Evolutionary conservation across 1,284 basidiomycete genomes (phyloP).

Genomic region (Austroboletus novae-zelandiae): DNA sequence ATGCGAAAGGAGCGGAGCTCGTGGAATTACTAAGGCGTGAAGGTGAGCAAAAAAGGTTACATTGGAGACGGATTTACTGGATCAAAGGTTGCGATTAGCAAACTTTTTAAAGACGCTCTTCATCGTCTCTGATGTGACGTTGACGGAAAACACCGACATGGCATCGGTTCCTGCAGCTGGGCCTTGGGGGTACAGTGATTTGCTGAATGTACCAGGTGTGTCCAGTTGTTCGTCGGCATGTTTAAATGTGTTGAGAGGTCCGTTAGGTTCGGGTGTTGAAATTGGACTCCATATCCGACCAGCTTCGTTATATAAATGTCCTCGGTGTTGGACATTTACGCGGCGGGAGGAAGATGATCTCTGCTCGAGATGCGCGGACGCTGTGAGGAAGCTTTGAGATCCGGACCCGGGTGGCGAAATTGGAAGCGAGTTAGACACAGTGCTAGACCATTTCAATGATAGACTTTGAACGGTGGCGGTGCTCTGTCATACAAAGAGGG

Average conservation of each 20-base stretch:
- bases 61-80: not conserved
- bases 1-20: slow-evolving; percentile 18
- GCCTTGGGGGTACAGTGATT: slow-evolving; percentile 48
- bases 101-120: slow-evolving; percentile 67
- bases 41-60: slow-evolving; percentile 35
- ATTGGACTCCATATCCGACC: slow-evolving; percentile 23
- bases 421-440: not conserved
- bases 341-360: slow-evolving; percentile 24
- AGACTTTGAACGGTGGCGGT: not conserved
- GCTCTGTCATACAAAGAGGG: slow-evolving; percentile 1
- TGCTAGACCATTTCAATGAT: not conserved
- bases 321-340: slow-evolving; percentile 35
- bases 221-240: not conserved
- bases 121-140: slow-evolving; percentile 68
- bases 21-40: slow-evolving; percentile 46
- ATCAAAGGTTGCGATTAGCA: slow-evolving; percentile 38
- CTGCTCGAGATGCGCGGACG: slow-evolving; percentile 27
- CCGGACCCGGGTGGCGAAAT: no score
- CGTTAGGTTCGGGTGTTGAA: slow-evolving; percentile 14
- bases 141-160: slow-evolving; percentile 44
- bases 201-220: slow-evolving; percentile 45
- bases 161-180: slow-evolving; percentile 33
- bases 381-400: slow-evolving; percentile 10
- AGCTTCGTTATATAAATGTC: slow-evolving; percentile 25
- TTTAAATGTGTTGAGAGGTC: not conserved